Base-by-base conservation (phyloP, 2,329 filamentous ascomycete genomes). In the Bertia moriformis region DNA sequence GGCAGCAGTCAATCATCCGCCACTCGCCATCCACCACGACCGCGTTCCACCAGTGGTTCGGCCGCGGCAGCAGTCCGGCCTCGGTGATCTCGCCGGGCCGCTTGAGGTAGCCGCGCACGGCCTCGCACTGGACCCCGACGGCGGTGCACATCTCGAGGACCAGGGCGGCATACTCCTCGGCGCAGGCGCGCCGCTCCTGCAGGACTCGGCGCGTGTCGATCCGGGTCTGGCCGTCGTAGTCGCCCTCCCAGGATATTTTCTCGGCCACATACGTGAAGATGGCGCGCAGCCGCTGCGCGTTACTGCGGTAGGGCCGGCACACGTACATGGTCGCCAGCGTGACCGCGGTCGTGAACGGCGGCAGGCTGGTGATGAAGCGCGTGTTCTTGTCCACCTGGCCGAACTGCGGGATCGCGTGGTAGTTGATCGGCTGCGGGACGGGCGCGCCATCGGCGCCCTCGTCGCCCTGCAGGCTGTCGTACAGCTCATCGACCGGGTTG, bases 31-130 rank as follows among this genome's bases (percentile, higher is more conserved):
- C 91, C 5, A 95, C 78, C 24, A 95, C 63, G n/a, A 96, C 85
- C 1, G 86, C 79, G 49, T 98, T 98, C 91, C 91, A 98, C 78
- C 83, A 96, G 59, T 98, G 91, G 51, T 98, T 98, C 0, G 89
- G 72, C 19, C 80, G 76, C n/a, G 85, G 84, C 56, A 89, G 75
- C 42, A 81, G 80, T 44, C 83, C 83, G 35, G 87, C 66, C 49
- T 96, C 88, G 1, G 82, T 66, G 5, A 79, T 64, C 50, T 96
- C 91, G 1, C 89, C 89, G 0, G 91, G 91, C 1, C 73, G 69
- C 56, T 98, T 98, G 40, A 98, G 73, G 52, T 93, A 96, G 1
- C 91, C 91, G 42, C 80, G 76, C 13, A 98, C 76, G 14, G 93
- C 69, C 54, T 96, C 89, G 24, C 84, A 85, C 46, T 86, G 80